Percentiles rank a stretch among this genome's conserved stretches.
Evolutionary conservation across 345 rosid species (phyloP).

Genomic region (Moricandia moricandioides): DNA sequence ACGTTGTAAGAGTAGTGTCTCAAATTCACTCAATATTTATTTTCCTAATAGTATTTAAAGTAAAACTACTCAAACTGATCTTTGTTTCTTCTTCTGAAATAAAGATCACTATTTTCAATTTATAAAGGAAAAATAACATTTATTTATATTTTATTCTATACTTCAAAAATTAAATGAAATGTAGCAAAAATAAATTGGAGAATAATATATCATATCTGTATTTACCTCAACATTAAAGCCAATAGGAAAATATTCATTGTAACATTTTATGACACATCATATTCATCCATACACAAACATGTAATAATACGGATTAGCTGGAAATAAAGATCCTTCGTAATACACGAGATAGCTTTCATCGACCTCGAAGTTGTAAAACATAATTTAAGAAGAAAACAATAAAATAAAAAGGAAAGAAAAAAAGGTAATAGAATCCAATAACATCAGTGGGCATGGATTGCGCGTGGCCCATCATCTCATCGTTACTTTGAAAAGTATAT

Average conservation of each 20-base stretch:
- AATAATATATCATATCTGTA: neutral
- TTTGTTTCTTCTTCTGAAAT: too few species aligned
- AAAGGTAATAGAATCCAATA: neutral
- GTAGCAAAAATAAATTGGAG: too few species aligned
- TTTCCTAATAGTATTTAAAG: too few species aligned
- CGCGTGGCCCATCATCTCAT: constrained; percentile 29
- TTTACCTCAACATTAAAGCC: neutral
- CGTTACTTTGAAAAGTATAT: constrained; percentile 21
- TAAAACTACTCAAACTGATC: too few species aligned
- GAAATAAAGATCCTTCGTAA: too few species aligned
- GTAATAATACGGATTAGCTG: too few species aligned
- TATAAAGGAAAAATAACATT: too few species aligned
- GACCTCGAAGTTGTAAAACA: neutral
- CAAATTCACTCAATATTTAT: too few species aligned
- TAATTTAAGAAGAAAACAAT: neutral
- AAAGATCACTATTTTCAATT: too few species aligned
- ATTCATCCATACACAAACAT: neutral
- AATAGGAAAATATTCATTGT: neutral
- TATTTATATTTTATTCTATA: too few species aligned
- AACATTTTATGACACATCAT: neutral
- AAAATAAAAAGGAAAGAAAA: neutral
- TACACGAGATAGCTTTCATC: neutral
- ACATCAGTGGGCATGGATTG: constrained; percentile 28
- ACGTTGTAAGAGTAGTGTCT: neutral
- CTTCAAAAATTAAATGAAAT: too few species aligned